Base-by-base conservation (phyloP, 306 rosid genomes). In the Prunus mira region DNA sequence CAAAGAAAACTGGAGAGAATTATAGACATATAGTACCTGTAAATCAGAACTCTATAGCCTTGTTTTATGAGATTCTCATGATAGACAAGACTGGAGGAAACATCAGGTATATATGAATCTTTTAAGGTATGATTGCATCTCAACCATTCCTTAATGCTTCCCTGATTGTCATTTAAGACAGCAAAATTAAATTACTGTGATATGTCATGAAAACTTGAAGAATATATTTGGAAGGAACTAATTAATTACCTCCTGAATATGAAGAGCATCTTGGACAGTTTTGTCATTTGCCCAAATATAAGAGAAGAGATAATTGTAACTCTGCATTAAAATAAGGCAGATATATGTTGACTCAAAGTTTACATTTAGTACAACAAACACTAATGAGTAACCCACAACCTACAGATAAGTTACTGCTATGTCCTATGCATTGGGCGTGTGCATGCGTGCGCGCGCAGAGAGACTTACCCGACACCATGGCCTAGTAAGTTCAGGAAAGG, bases 71-170 rank as follows among this genome's bases (percentile, higher is more conserved):
- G 82, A 49, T 67, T 60, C 52, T 61, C 15, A 62, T 79, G 84
- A 57, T 76, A 80, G 12, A 54, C 68, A 3, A 79, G 10, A 72
- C 67, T 72, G 24, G 76, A n/a, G 3, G 51, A 1, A n/a, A 79
- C 81, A 43, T 76, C 76, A 14, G 12, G 6, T 14, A 63, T 80
- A 66, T 72, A 76, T 19, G 76, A 65, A 65, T 12, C 47, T 25
- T 14, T 5, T 15, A 83, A 52, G 65, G 19, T 66, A 5, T 0
- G 0, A 72, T 80, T 83, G 77, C 87, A 83, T 76, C 87, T 80
- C 30, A 1, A 0, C 87, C 84, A 83, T 13, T 75, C 79, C 66
- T n/a, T 17, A 7, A 58, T 49, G 50, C 55, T 79, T 45, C 86
- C 81, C 86, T 83, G 71, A 10, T 20, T 6, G 3, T 38, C 66